These are phyloP conservation scores for Magnolia sinica DNA, from an alignment of 164 flowering plant species.

Conservation along the genomic window DNA sequence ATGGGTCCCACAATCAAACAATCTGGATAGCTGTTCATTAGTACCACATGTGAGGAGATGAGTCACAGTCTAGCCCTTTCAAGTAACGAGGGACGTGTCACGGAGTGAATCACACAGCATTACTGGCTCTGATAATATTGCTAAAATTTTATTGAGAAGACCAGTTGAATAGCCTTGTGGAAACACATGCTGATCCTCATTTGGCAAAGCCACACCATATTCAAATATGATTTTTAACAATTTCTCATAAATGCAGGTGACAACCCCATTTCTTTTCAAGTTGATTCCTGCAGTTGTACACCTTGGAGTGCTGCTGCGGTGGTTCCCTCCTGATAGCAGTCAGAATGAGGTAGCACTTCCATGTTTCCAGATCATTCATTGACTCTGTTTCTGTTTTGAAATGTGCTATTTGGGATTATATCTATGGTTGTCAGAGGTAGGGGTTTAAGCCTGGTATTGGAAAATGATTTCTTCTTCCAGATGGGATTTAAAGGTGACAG, in stretches of 20 bases:
- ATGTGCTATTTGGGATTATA: not conserved
- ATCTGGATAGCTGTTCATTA: no score
- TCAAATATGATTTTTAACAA: not conserved
- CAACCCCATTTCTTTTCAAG: conserved; percentile 90
- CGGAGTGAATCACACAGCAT: no score
- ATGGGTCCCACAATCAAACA: no score
- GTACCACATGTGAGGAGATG: no score
- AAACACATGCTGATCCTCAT: not conserved
- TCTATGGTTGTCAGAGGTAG: conserved; percentile 10
- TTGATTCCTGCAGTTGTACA: conserved; percentile 88
- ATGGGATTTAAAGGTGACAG: conserved; percentile 76
- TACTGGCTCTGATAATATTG: no score
- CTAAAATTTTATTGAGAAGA: no score
- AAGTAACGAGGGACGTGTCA: no score
- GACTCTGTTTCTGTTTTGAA: not conserved
- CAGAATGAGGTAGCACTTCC: conserved; percentile 54
- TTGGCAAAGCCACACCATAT: not conserved
- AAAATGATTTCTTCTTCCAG: conserved; percentile 48
- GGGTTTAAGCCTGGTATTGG: conserved; percentile 22
- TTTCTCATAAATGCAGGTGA: conserved; percentile 49
- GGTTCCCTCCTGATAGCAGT: conserved; percentile 68
- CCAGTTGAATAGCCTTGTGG: no score
- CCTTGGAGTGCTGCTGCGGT: conserved; percentile 77
- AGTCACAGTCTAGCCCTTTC: no score
- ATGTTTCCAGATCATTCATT: not conserved